Evolutionary conservation across 768 basidiomycete genomes (phyloP), one percentile per base, ranked within the genome.

Genomic region (Suillus variegatus): DNA sequence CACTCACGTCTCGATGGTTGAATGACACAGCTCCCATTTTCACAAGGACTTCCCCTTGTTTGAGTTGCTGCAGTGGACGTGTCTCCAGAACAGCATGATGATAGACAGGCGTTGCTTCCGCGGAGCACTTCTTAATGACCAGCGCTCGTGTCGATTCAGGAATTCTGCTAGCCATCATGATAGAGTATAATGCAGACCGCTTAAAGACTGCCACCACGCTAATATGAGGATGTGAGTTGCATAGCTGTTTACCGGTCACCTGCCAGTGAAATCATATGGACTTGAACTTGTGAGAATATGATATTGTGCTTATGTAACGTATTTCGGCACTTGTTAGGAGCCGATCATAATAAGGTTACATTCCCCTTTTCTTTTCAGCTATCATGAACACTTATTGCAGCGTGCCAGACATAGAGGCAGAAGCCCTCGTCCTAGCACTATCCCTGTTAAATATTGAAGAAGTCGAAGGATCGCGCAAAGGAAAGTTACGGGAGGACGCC

Each of bases 1-100:
- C 40, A 61, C 73, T 60, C 65, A 91, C 90, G 70, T 93, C 92
- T 71, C 89, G 82, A 71, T 88, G 92, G 73, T 95, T 95, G 80
- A 92, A 92, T 18, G 84, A 87, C 0, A 82, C 91, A 16, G 92
- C 90, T 22, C 78, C 80, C 61, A 93, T 85, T 73, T 83, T 85
- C 10, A 93, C 88, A 9, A 91, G 80, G 0, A 93, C 74, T 74
- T 93, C 80, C 2, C 86, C 89, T 0, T 74, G 66, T 65, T 84
- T 79, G 63, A 92, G 80, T 9, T 74, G 55, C 36, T 85, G 84
- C 49, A 92, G 73, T 0, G 82, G 79, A 52, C 75, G 79, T 43
- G 84, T 79, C 60, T 85, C 81, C 13, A 93, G 62, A 7, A 79
- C 77, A 0, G 85, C 86, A 66, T 91, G 87, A 69, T 92, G 81